Conservation (phyloP, 2,329 filamentous ascomycete genomes). For the Chaetomiaceae sp. region DNA sequence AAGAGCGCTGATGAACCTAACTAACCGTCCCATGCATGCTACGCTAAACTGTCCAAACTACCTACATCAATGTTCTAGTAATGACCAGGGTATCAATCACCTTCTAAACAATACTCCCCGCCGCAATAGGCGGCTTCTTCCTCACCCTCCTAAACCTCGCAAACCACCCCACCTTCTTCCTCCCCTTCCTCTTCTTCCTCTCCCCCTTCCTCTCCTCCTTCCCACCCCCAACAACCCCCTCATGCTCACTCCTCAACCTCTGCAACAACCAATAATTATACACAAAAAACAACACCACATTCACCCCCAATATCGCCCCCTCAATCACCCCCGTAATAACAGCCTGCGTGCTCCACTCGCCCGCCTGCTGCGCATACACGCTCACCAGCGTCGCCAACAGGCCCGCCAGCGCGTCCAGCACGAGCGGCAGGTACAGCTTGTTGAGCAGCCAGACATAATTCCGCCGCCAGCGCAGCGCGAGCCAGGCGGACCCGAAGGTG, state of each 20-base stretch:
- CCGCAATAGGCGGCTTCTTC: constrained; percentile 22
- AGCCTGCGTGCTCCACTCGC: constrained; percentile 42
- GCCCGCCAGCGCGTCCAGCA: constrained; percentile 46
- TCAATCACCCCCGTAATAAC: constrained; percentile 38
- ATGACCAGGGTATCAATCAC: neutral
- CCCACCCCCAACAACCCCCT: constrained; percentile 8
- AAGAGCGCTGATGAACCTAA: neutral
- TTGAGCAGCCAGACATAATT: constrained; percentile 55
- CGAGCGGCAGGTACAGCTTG: constrained; percentile 43
- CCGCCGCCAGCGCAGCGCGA: constrained; percentile 41
- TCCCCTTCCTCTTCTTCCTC: neutral
- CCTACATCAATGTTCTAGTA: too few relatives aligned
- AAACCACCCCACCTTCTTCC: neutral
- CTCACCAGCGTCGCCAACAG: constrained; percentile 46
- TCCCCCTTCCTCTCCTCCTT: constrained; percentile 10
- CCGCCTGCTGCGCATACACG: constrained; percentile 45
- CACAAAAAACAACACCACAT: constrained; percentile 29
- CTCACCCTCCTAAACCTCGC: neutral
- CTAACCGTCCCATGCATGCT: neutral
- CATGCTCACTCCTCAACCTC: constrained; percentile 31
- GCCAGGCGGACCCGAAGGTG: constrained; percentile 36
- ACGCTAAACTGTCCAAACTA: neutral
- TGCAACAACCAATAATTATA: constrained; percentile 32
- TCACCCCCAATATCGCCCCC: constrained; percentile 28
- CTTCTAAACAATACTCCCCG: constrained; percentile 27